Evolutionary conservation across 2,329 filamentous ascomycete species (phyloP).

Genomic region (Rachicladosporium sp.): DNA sequence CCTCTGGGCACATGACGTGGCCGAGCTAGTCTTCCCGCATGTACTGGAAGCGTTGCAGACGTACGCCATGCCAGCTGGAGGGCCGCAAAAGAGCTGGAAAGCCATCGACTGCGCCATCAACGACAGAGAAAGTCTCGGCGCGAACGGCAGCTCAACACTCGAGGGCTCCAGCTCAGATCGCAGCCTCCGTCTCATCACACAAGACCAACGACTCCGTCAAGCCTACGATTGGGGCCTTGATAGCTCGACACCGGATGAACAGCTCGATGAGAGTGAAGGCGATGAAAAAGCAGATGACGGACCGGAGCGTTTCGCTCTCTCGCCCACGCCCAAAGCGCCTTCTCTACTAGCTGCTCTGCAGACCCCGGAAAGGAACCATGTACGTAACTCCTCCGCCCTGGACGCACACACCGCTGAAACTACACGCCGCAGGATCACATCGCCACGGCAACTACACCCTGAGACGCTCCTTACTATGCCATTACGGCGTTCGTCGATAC

Average conservation of each 20-base stretch:
- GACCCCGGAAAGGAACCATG: too few species aligned
- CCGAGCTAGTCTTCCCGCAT: conserved; percentile 74
- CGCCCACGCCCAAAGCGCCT: neutral
- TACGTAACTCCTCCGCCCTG: too few species aligned
- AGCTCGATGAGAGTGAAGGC: conserved; percentile 17
- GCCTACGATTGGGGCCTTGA: conserved; percentile 9
- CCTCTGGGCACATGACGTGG: conserved; percentile 79
- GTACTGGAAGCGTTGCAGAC: conserved; percentile 79
- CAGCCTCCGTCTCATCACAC: conserved; percentile 5
- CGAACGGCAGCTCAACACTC: conserved; percentile 15
- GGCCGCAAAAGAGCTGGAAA: conserved; percentile 8
- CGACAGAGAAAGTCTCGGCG: conserved; percentile 7
- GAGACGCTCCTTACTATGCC: too few species aligned
- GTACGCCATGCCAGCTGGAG: conserved; percentile 30
- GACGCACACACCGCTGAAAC: too few species aligned
- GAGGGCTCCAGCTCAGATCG: conserved; percentile 19
- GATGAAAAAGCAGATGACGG: conserved; percentile 12
- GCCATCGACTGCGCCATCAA: conserved; percentile 9
- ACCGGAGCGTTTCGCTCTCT: conserved; percentile 6
- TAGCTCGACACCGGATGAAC: conserved; percentile 12
- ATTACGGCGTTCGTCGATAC: too few species aligned
- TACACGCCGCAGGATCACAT: too few species aligned
- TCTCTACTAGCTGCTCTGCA: too few species aligned
- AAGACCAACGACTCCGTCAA: conserved; percentile 9
- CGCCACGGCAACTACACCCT: too few species aligned